phyloP scores from a whole-genome alignment of 1,139 yeast species.

The Pichia norvegensis region DNA sequence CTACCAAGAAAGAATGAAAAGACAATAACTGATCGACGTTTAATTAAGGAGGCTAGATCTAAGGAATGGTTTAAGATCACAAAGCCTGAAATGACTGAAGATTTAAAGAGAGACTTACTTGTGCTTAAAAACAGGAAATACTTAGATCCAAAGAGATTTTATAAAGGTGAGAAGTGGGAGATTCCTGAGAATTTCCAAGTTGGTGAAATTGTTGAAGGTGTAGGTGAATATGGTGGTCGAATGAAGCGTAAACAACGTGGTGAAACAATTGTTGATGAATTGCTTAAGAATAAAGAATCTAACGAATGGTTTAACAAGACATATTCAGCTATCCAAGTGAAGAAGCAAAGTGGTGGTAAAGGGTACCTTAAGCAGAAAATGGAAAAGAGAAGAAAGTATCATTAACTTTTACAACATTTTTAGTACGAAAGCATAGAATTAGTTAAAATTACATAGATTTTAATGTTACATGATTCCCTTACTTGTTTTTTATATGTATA shows the following conservation, averaged over 20 bases:
- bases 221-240: constrained; percentile 69
- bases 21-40: constrained; percentile 28
- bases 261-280: constrained; percentile 70
- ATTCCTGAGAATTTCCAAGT: constrained; percentile 77
- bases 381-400: constrained; percentile 50
- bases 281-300: constrained; percentile 64
- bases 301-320: constrained; percentile 77
- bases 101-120: constrained; percentile 67
- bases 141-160: constrained; percentile 91
- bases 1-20: constrained; percentile 18
- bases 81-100: constrained; percentile 68
- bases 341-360: constrained; percentile 70
- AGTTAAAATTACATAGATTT: neutral
- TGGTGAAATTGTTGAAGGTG: constrained; percentile 82
- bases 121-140: constrained; percentile 82
- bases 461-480: neutral
- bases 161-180: constrained; percentile 79
- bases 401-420: neutral
- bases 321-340: constrained; percentile 67
- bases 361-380: constrained; percentile 59
- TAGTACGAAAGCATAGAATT: too few species aligned
- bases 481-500: neutral
- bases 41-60: constrained; percentile 33
- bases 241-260: constrained; percentile 67
- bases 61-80: constrained; percentile 79